Base-by-base conservation (phyloP, 768 basidiomycete species). In the Ramaria sp. region DNA sequence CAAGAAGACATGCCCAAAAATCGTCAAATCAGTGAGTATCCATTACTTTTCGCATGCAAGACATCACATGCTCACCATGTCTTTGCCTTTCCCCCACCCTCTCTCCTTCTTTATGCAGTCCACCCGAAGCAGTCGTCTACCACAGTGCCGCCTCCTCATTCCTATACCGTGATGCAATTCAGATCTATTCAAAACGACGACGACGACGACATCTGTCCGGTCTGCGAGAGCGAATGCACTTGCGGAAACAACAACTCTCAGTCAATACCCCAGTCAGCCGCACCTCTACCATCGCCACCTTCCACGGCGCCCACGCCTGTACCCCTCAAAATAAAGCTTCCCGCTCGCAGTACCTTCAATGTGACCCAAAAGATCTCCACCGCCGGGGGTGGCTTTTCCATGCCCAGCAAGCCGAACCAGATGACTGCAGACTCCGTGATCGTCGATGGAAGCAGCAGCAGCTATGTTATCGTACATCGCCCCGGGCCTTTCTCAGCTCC, bases 211-310 rank as follows among this genome's bases (percentile, higher is more conserved):
- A 88, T 91, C 57, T 91, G 88, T 70, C 88, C 88, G 7, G 87
- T 91, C 61, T 91, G 88, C 86, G 89, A 91, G 76, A 84, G 86
- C 66, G 83, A 88, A 66, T 91, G 88, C 75, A 90, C 86, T 31
- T 91, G 88, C 76, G 69, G 72, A 69, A 63, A 66, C 72, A 54
- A 66, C 63, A 59, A 4, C 41, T 27, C 72, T 67, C 52, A 69
- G 60, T 55, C 66, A 64, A 69, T 66, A 71, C 72, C 54, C 67
- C 68, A 20, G 41, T 37, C 48, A 46, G 12, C 43, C 5, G 19
- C 39, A 67, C 62, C 59, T 62, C 64, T 60, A 63, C 60, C 63
- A 52, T 61, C 60, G 55, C 63, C 69, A 34, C 39, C 61, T 60
- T 61, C 51, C 68, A 15, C 34, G 2, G 30, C 27, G 13, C 19